Evolutionary conservation across 305 asterid species (phyloP).

Genomic region (Fraxinus paxiana): DNA sequence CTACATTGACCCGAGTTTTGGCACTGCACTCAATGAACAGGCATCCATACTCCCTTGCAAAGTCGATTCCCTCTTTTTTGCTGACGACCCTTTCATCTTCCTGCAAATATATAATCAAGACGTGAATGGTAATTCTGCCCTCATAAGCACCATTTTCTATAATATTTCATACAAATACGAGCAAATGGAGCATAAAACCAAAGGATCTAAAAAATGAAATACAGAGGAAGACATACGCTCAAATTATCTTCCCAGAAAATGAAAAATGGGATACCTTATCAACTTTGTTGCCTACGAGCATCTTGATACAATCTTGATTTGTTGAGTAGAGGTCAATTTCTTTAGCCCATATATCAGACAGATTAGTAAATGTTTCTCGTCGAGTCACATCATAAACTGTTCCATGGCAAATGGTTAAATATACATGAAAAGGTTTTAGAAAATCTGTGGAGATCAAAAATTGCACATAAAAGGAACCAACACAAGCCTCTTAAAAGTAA

Average conservation of each 20-base stretch:
- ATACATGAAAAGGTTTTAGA: neutral
- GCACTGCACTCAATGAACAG: conserved; percentile 97
- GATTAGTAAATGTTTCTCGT: conserved; percentile 85
- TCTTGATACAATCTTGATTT: conserved; percentile 83
- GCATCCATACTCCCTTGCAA: conserved; percentile 91
- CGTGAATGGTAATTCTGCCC: neutral
- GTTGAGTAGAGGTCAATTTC: conserved; percentile 94
- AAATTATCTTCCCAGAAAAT: neutral
- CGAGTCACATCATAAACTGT: conserved; percentile 93
- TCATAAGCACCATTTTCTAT: neutral
- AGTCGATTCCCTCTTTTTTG: conserved; percentile 83
- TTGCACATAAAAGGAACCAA: neutral
- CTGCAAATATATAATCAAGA: conserved; percentile 32
- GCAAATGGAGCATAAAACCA: neutral
- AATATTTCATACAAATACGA: neutral
- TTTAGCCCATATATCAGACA: conserved; percentile 90
- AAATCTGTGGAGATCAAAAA: neutral
- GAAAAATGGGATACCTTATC: conserved; percentile 35
- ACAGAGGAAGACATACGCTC: neutral
- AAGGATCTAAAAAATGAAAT: neutral
- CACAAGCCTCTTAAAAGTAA: neutral
- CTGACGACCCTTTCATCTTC: conserved; percentile 84
- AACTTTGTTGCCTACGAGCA: conserved; percentile 69
- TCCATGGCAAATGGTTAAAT: conserved; percentile 7
- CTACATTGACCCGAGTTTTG: conserved; percentile 82